Conservation (phyloP, 2,329 filamentous ascomycete genomes). For the Talaromyces sp. region DNA sequence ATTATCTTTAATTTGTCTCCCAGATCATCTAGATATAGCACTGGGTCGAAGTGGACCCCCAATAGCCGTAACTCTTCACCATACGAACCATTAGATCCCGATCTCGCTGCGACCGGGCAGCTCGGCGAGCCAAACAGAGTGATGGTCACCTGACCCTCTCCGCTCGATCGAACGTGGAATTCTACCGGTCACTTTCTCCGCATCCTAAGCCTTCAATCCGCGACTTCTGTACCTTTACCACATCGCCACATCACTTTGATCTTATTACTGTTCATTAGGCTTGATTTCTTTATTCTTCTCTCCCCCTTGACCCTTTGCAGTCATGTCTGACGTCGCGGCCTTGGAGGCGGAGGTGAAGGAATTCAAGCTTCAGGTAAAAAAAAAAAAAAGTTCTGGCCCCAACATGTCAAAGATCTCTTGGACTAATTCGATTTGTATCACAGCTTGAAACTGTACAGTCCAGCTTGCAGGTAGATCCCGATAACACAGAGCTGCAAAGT, state of each 20-base stretch:
- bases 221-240: background rate
- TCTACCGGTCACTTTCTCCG: background rate
- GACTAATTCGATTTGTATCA: background rate
- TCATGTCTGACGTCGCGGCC: constrained; percentile 48
- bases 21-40: too few relatives aligned
- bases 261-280: background rate
- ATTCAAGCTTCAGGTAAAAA: constrained; percentile 59
- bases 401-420: background rate
- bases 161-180: background rate
- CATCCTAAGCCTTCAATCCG: background rate
- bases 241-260: background rate
- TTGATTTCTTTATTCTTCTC: background rate
- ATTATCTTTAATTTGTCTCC: too few relatives aligned
- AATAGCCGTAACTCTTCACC: too few relatives aligned
- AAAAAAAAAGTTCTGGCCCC: background rate
- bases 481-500: constrained; percentile 74
- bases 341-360: constrained; percentile 59
- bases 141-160: background rate
- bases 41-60: too few relatives aligned
- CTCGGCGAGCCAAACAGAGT: too few relatives aligned
- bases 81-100: too few relatives aligned
- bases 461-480: constrained; percentile 77
- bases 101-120: too few relatives aligned
- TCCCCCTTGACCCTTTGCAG: too few relatives aligned
- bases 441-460: constrained; percentile 77